Evolutionary conservation across 345 rosid genomes (phyloP).

Genomic region (Litchi chinensis): DNA sequence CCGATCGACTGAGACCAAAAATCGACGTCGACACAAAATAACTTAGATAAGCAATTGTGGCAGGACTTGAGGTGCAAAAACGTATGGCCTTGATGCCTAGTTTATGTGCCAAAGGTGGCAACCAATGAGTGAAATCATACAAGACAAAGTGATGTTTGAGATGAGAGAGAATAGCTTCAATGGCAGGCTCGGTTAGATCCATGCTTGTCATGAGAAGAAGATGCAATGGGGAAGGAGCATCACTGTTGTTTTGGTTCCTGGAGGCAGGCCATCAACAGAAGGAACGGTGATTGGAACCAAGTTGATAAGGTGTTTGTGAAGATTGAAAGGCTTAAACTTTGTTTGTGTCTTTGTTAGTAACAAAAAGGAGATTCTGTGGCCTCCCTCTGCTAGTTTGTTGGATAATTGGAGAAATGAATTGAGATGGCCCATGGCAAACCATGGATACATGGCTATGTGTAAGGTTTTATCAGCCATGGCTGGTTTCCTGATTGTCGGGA

Average conservation of each 20-base stretch:
- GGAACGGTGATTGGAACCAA: constrained; percentile 29
- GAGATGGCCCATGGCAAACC: constrained; percentile 34
- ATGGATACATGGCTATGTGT: constrained; percentile 35
- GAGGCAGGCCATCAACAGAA: constrained; percentile 32
- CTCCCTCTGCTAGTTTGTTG: constrained; percentile 37
- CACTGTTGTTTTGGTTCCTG: constrained; percentile 27
- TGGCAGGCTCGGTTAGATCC: constrained; percentile 32
- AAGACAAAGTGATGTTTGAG: constrained; percentile 34
- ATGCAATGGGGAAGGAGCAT: constrained; percentile 11
- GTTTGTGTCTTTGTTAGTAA: constrained; percentile 23
- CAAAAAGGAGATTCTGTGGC: constrained; percentile 35
- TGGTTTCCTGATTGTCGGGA: too few species aligned
- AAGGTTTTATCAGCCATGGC: too few species aligned
- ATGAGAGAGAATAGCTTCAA: constrained; percentile 23
- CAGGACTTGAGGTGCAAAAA: constrained; percentile 23
- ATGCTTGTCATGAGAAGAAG: constrained; percentile 30
- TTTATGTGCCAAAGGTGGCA: constrained; percentile 4
- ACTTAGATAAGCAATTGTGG: constrained; percentile 22
- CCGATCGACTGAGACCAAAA: too few species aligned
- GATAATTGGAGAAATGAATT: constrained; percentile 26
- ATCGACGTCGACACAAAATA: too few species aligned
- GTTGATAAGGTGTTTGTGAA: constrained; percentile 24
- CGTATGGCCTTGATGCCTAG: constrained; percentile 27
- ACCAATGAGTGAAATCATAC: constrained; percentile 42
- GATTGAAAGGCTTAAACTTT: constrained; percentile 30